Percentiles rank a stretch among this genome's conserved stretches.
phyloP scores from a whole-genome alignment of 768 basidiomycete genomes.

The Auricularia sp. region DNA sequence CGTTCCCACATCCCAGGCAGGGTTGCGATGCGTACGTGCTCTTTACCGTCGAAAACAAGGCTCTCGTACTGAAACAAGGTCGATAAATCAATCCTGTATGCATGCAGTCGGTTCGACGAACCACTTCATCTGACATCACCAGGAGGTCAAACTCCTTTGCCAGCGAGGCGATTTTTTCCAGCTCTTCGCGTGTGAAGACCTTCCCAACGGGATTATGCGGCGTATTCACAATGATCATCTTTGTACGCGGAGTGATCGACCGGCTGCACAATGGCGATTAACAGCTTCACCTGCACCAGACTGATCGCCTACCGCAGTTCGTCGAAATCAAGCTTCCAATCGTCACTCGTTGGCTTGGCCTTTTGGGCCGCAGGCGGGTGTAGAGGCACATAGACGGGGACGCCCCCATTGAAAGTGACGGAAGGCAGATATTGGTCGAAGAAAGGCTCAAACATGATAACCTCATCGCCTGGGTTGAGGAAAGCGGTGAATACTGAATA shows the following conservation, averaged over 20 bases:
- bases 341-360: constrained; percentile 47
- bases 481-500: constrained; percentile 92
- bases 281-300: neutral
- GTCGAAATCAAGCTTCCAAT: constrained; percentile 87
- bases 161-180: constrained; percentile 74
- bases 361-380: constrained; percentile 61
- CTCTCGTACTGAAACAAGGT: constrained; percentile 69
- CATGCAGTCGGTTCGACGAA: constrained; percentile 29
- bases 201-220: constrained; percentile 99
- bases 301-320: constrained; percentile 57
- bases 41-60: constrained; percentile 76
- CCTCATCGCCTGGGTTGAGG: constrained; percentile 86
- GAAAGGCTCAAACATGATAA: constrained; percentile 98
- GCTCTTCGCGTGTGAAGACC: constrained; percentile 77
- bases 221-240: constrained; percentile 93
- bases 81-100: neutral
- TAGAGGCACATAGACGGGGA: constrained; percentile 88
- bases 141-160: constrained; percentile 89
- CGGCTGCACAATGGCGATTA: constrained; percentile 31
- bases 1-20: constrained; percentile 99
- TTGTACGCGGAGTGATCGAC: constrained; percentile 80
- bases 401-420: constrained; percentile 88
- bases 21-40: constrained; percentile 86
- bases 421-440: constrained; percentile 94
- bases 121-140: constrained; percentile 95